Evolutionary conservation across 768 basidiomycete genomes (phyloP), one percentile per base, ranked within the genome.

Genomic region (Leccinum pellstonianum): DNA sequence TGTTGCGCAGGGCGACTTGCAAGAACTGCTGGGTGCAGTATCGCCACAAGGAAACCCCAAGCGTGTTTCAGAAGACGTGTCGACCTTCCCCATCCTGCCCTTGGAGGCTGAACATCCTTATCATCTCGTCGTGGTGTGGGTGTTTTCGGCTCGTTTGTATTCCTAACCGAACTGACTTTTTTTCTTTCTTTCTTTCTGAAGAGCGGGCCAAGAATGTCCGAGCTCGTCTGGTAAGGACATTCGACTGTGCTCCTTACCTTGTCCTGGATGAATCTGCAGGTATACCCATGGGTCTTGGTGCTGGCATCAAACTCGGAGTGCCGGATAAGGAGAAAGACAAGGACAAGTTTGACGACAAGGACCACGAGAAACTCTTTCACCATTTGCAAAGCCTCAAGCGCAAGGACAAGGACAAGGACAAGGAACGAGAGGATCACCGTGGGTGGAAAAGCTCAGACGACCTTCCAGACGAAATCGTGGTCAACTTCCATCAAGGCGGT

Each of bases 171-270:
- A 55, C 63, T 64, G 33, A 69, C 11, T 53, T 54, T 37, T 62
- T 77, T 14, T 33, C 25, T 25, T 5, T 33, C 29, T 31, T 11
- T 5, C 31, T 33, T 35, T 35, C 77, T 59, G 38, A 76, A 82
- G 81, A 51, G 81, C 80, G 11, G 90, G 90, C 27, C 90, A 93
- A 69, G 90, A 92, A 77, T 93, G 90, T 67, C 90, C 90, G 6
- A 89, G 86, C n/a, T 76, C 82, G 33, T 87, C 85, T n/a, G 89
- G 88, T 86, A 49, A 19, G 61, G 43, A 53, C 41, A 15, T 21
- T 7, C 23, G 19, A 5, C n/a, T n/a, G 5, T 54, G 31, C 33
- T n/a, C 38, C 29, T 46, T 8, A 9, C 23, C 52, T 43, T n/a
- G 38, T 38, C 54, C 64, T 53, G 52, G n/a, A 59, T 29, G 35